These are phyloP conservation scores for Caryopteris hybrid DNA, from an alignment of 305 asterid genomes.

Conservation along the genomic window DNA sequence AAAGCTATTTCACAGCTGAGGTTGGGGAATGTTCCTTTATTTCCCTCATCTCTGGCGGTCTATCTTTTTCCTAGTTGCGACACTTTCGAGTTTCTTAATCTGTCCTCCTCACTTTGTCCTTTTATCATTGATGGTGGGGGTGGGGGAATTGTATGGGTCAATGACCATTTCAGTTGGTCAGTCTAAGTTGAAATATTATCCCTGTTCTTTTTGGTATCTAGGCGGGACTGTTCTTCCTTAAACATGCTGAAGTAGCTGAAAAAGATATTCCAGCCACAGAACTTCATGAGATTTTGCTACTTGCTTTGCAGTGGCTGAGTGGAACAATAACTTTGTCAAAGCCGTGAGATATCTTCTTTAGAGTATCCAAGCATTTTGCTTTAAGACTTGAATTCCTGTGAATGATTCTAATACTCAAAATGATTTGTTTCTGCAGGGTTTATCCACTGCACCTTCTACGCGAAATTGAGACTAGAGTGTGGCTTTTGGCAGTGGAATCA, in stretches of 20 bases:
- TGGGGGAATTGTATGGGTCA: background rate
- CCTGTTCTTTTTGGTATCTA: constrained; percentile 27
- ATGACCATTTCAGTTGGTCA: constrained; percentile 7
- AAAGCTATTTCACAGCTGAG: constrained; percentile 21
- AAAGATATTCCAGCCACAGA: constrained; percentile 84
- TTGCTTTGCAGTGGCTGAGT: constrained; percentile 94
- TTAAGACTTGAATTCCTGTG: constrained; percentile 15
- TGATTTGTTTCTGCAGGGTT: constrained; percentile 45
- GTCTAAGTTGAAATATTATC: constrained; percentile 1
- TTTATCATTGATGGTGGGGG: constrained; percentile 1
- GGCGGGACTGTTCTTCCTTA: constrained; percentile 95
- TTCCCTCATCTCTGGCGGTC: background rate
- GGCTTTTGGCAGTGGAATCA: constrained; percentile 98
- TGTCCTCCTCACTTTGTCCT: background rate
- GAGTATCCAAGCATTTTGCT: constrained; percentile 14
- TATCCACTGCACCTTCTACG: constrained; percentile 88
- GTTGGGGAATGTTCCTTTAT: constrained; percentile 6
- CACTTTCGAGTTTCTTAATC: constrained; percentile 8
- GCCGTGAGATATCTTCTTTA: constrained; percentile 49
- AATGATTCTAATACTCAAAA: constrained; percentile 14
- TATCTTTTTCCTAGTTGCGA: constrained; percentile 9
- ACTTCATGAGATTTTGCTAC: constrained; percentile 85
- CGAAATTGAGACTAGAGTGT: constrained; percentile 95
- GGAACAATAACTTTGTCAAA: constrained; percentile 78
- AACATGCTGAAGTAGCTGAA: constrained; percentile 89